Percentiles rank a stretch among this genome's conserved stretches.
Evolutionary conservation across 371 early-diverging fungal genomes (phyloP).

Genomic region (Nematocida displodere): DNA sequence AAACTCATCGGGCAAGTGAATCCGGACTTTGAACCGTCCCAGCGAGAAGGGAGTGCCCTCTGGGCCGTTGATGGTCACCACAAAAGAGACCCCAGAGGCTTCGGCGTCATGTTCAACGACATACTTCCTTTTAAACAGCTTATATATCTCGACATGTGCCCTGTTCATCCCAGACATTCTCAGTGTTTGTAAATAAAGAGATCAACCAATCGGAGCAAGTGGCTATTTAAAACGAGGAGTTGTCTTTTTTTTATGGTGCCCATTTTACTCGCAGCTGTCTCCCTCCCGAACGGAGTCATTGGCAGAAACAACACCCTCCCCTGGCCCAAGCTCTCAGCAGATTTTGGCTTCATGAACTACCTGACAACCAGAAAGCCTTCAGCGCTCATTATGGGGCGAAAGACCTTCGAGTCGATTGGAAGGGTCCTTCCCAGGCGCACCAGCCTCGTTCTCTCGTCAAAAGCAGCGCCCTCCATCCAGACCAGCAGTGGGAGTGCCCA

Average conservation of each 20-base stretch:
- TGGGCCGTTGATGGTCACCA: conserved; percentile 57
- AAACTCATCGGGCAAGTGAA: conserved; percentile 92
- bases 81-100: conserved; percentile 46
- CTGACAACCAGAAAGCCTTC: conserved; percentile 10
- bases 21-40: conserved; percentile 90
- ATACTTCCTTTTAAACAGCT: conserved; percentile 57
- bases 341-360: conserved; percentile 40
- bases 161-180: conserved; percentile 44
- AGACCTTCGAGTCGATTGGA: conserved; percentile 52
- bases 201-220: not conserved
- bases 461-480: not conserved
- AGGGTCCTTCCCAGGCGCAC: conserved; percentile 34
- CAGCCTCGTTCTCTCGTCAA: conserved; percentile 36
- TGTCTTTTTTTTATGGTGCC: conserved; percentile 24
- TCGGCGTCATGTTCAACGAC: conserved; percentile 47
- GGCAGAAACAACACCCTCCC: conserved; percentile 29
- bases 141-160: conserved; percentile 56
- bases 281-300: not conserved
- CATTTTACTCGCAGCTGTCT: conserved; percentile 3
- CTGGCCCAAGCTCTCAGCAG: conserved; percentile 17
- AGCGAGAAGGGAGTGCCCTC: conserved; percentile 76
- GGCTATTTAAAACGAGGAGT: not conserved
- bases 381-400: conserved; percentile 51
- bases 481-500: not conserved
- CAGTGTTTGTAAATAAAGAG: conserved; percentile 52